Evolutionary conservation across 495 filamentous ascomycete genomes (phyloP), one percentile per base, ranked within the genome.

Genomic region (Trichoderma virens): DNA sequence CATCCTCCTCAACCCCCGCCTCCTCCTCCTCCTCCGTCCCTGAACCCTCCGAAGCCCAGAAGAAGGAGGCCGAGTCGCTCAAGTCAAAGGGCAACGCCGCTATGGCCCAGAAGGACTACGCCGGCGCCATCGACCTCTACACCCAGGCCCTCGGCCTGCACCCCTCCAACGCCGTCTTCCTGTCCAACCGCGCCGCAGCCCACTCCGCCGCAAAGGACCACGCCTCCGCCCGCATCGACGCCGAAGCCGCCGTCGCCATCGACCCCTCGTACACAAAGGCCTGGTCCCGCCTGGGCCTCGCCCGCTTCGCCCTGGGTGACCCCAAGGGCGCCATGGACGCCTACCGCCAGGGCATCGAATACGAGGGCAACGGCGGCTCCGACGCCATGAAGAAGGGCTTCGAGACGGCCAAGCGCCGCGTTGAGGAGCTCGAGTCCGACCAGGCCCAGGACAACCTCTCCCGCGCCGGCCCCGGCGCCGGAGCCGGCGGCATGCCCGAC

Each of bases 221-320:
- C 75, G 85, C 88, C 62, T 83, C 86, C 67, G 94, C 94, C 18
- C 85, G 83, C 64, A 77, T 85, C 59, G 94, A 98, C 76, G 94
- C 94, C 31, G 92, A 97, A 78, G 80, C 92, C 64, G 93, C 94
- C 30, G 88, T 90, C 39, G 83, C 85, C 59, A 82, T 89, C 38
- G 94, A 98, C 73, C 91, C 94, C 28, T 89, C 86, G 69, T 98
- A 97, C 80, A 93, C 91, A 68, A 98, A 98, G 80, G 94, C 91
- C 8, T 98, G 94, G 94, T 90, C 86, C 67, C 81, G 94, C 41
- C 84, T 98, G 23, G 94, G 94, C 13, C 87, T 97, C 18, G 94
- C 94, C 38, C 82, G 88, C 27, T 98, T 91, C 72, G 92, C 92
- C 59, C 80, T 96, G 66, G 94, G 92, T 38, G 93, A 98, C 73